A percentile compares a stretch with the other conserved stretches of the same genome.
phyloP scores from a whole-genome alignment of 2,329 filamentous ascomycete species.

The Metarhizium album region DNA sequence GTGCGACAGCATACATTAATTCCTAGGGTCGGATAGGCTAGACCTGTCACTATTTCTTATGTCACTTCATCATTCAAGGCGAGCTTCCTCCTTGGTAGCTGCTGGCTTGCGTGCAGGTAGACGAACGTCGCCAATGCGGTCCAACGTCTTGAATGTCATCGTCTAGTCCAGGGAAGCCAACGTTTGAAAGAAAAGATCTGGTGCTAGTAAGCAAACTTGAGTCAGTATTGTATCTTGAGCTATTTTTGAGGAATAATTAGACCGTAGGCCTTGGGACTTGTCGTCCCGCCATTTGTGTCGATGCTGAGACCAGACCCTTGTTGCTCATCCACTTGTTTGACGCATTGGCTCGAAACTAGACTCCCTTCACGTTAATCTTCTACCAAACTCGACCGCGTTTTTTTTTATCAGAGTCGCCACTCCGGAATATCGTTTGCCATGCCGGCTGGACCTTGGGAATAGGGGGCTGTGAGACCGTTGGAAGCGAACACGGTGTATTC shows the following conservation, averaged over 20 bases:
- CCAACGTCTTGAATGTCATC: neutral
- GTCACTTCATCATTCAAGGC: neutral
- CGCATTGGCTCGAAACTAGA: neutral
- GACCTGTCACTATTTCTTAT: neutral
- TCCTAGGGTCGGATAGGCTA: neutral
- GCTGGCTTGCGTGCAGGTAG: neutral
- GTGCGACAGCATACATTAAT: neutral
- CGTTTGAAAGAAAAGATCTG: neutral
- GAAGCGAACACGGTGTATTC: neutral
- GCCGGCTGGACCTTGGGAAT: neutral
- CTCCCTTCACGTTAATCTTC: too few species aligned
- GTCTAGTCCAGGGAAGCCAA: neutral
- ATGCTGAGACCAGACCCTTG: neutral
- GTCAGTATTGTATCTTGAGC: neutral
- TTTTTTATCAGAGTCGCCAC: neutral
- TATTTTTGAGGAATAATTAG: neutral
- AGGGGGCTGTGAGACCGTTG: neutral
- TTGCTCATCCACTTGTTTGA: neutral
- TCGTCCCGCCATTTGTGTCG: neutral
- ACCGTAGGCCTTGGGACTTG: neutral
- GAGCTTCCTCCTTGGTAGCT: neutral
- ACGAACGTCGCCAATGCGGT: neutral
- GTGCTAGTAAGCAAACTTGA: neutral
- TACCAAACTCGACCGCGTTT: too few species aligned
- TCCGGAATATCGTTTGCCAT: neutral